Conservation (phyloP, 768 basidiomycete genomes). For the Fomitopsis pulvina region DNA sequence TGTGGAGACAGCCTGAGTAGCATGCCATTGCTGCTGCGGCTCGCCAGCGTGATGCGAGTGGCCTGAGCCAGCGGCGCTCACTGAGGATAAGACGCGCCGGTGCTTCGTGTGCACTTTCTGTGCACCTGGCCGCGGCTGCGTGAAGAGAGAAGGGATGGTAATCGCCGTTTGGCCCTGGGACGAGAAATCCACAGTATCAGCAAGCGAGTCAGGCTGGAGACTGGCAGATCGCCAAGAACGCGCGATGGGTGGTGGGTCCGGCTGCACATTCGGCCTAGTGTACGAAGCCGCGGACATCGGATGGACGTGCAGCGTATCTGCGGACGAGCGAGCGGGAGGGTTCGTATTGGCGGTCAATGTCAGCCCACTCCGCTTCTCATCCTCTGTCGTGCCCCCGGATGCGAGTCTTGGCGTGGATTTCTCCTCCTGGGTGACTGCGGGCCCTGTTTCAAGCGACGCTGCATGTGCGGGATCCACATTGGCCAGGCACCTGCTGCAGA, state of each 20-base stretch:
- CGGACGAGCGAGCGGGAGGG: too few relatives aligned
- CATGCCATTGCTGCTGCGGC: too few relatives aligned
- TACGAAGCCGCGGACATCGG: background rate
- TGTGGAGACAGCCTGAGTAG: background rate
- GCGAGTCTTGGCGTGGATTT: too few relatives aligned
- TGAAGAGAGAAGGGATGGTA: background rate
- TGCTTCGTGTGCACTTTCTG: background rate
- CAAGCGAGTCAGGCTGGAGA: background rate
- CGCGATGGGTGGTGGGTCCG: background rate
- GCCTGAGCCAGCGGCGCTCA: background rate
- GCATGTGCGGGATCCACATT: background rate
- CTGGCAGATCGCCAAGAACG: background rate
- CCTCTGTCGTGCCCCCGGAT: too few relatives aligned
- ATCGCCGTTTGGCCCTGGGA: background rate
- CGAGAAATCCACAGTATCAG: background rate
- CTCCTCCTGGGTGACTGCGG: too few relatives aligned
- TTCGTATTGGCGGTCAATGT: too few relatives aligned
- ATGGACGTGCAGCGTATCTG: too few relatives aligned
- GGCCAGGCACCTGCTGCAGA: constrained; percentile 3
- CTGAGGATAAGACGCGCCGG: background rate
- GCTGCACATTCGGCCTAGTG: background rate
- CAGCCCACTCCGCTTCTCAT: too few relatives aligned
- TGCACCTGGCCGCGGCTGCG: background rate
- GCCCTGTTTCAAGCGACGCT: too few relatives aligned
- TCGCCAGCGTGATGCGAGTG: background rate